Base-by-base conservation (phyloP, 768 basidiomycete genomes). In the Phaeolepiota aurea region DNA sequence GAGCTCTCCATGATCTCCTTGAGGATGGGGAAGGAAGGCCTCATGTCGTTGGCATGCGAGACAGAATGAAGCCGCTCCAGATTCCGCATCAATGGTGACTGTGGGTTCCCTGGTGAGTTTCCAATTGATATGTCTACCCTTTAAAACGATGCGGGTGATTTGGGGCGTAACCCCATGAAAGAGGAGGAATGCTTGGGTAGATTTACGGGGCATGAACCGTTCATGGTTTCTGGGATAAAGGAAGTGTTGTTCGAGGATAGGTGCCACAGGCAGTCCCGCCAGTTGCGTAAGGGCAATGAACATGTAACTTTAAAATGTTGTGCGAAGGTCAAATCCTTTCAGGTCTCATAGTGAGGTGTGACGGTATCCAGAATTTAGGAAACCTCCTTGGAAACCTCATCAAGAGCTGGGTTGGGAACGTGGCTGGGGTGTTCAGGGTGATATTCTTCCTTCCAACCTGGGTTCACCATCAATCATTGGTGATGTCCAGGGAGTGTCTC, bases 81-180 rank as follows among this genome's bases (percentile, higher is more conserved):
- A 11, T 63, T 66, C 13, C 51, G 46, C 18, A 82, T 62, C 48
- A 75, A 65, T 65, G 5, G 56, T 43, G 16, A 66, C 53, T 11
- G n/a, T n/a, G n/a, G n/a, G n/a, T n/a, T n/a, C n/a, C n/a, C n/a
- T n/a, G n/a, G 68, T 62, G 22, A 64, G 59, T 20, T 68, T 62
- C 85, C 85, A 87, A 42, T 78, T 69, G 22, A 87, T 55, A 45
- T 83, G 83, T 3, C 84, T 77, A 28, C 82, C 83, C 77, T 79
- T 82, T 19, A 87, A 62, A 5, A 63, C 61, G 22, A 76, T 55
- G 3, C 58, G 49, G 14, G 54, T 58, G 11, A 87, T 60, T 5
- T 62, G 66, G 1, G 85, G 85, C 13, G 67, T 67, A 18, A 71
- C 66, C 2, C 73, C 66, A 40, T 74, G 65, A 49, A 86, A 78